These are phyloP conservation scores for Annulohypoxylon maeteangense DNA, from an alignment of 495 filamentous ascomycete species.

Conservation along the genomic window DNA sequence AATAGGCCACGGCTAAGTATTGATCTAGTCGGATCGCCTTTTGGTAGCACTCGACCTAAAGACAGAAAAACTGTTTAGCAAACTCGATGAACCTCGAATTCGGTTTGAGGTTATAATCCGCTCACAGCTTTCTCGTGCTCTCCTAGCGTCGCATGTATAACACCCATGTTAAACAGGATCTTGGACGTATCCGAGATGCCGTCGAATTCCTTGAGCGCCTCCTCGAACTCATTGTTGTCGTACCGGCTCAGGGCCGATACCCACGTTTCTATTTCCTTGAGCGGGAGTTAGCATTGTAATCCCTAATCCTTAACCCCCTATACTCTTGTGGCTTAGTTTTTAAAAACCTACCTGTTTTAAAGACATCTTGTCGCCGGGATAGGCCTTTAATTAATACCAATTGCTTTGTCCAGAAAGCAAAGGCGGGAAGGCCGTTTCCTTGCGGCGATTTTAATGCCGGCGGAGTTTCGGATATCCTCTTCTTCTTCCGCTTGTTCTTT, in stretches of 20 bases:
- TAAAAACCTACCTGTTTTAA: conserved; percentile 77
- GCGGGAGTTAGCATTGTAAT: conserved; percentile 30
- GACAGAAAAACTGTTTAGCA: conserved; percentile 20
- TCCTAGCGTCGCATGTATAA: conserved; percentile 97
- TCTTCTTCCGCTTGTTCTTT: background rate
- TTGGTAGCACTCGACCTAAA: conserved; percentile 93
- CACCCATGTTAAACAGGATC: conserved; percentile 98
- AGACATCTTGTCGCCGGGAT: conserved; percentile 63
- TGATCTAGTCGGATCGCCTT: conserved; percentile 87
- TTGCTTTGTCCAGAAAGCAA: conserved; percentile 49
- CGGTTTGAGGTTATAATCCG: conserved; percentile 24
- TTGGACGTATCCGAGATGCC: conserved; percentile 95
- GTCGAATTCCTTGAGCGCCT: conserved; percentile 82
- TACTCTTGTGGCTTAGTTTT: no score
- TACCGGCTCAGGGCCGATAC: conserved; percentile 90
- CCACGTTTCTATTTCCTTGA: conserved; percentile 98
- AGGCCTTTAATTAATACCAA: conserved; percentile 38
- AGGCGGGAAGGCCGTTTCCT: conserved; percentile 36
- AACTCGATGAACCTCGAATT: background rate
- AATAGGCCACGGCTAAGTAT: conserved; percentile 97
- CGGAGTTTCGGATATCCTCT: conserved; percentile 17
- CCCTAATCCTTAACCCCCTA: conserved; percentile 31
- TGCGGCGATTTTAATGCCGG: conserved; percentile 31
- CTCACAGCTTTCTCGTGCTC: conserved; percentile 95
- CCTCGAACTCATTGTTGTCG: conserved; percentile 96